Percentiles rank a stretch among this genome's conserved stretches.
Conservation (phyloP, 768 basidiomycete genomes). For the Leccinum disarticulatum region DNA sequence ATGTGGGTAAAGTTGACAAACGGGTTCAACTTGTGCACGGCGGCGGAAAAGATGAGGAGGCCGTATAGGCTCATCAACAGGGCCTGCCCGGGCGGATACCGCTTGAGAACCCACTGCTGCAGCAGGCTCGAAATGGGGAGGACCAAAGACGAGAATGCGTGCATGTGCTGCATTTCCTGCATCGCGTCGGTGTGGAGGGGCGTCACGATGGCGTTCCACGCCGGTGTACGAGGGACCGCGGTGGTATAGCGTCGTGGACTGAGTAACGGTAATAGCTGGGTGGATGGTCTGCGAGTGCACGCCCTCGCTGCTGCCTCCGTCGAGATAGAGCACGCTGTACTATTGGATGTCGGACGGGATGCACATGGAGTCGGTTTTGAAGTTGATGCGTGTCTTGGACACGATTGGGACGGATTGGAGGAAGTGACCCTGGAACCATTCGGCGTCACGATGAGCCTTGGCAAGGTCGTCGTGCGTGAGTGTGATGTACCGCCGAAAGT, state of each 20-base stretch:
- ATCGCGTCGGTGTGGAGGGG: neutral
- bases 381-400: constrained; percentile 4
- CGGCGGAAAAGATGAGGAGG: no score
- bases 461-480: constrained; percentile 20
- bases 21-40: no score
- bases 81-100: no score
- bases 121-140: constrained; percentile 44
- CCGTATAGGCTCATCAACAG: no score
- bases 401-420: no score
- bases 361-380: constrained; percentile 16
- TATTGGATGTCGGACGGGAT: constrained; percentile 15
- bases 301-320: constrained; percentile 12
- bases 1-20: no score
- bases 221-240: neutral
- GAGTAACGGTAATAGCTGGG: neutral
- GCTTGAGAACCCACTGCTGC: constrained; percentile 36
- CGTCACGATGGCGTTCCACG: neutral
- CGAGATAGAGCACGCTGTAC: constrained; percentile 14
- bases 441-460: constrained; percentile 64
- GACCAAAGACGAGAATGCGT: constrained; percentile 39
- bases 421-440: no score
- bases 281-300: constrained; percentile 6
- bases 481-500: constrained; percentile 53
- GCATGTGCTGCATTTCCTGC: constrained; percentile 32
- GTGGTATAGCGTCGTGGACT: neutral